Evolutionary conservation across 495 filamentous ascomycete genomes (phyloP).

Genomic region (Aspergillus biplanus): DNA sequence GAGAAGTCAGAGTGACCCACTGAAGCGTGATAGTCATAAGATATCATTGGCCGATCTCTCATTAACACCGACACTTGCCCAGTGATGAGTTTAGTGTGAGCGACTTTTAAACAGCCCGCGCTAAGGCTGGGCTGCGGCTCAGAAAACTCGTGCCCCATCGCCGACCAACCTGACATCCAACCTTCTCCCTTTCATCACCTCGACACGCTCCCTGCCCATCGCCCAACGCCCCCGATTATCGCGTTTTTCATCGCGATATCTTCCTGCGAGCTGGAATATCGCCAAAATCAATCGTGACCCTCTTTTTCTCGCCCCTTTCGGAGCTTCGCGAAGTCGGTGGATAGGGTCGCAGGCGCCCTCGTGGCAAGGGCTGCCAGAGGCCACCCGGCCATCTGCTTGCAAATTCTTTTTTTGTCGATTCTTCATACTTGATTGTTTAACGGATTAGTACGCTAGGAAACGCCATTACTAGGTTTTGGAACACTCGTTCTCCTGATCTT

Average conservation of each 20-base stretch:
- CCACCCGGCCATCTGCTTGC: conserved; percentile 50
- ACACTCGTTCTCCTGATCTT: conserved; percentile 8
- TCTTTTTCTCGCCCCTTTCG: conserved; percentile 36
- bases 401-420: conserved; percentile 43
- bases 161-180: conserved; percentile 46
- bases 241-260: conserved; percentile 50
- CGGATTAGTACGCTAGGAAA: conserved; percentile 5
- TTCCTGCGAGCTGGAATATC: conserved; percentile 30
- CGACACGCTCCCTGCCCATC: conserved; percentile 40
- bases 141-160: conserved; percentile 54
- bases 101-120: conserved; percentile 31
- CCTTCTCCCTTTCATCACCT: conserved; percentile 49
- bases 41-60: conserved; percentile 11
- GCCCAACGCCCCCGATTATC: conserved; percentile 43
- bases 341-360: conserved; percentile 55
- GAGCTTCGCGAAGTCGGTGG: conserved; percentile 46
- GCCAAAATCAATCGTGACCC: conserved; percentile 30
- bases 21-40: background rate
- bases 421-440: conserved; percentile 13
- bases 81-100: conserved; percentile 12
- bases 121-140: conserved; percentile 38
- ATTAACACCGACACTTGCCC: conserved; percentile 8
- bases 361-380: conserved; percentile 59
- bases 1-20: conserved; percentile 1
- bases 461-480: conserved; percentile 8